Conservation (phyloP, 805 yeast genomes). For the Wickerhamiella brachini region DNA sequence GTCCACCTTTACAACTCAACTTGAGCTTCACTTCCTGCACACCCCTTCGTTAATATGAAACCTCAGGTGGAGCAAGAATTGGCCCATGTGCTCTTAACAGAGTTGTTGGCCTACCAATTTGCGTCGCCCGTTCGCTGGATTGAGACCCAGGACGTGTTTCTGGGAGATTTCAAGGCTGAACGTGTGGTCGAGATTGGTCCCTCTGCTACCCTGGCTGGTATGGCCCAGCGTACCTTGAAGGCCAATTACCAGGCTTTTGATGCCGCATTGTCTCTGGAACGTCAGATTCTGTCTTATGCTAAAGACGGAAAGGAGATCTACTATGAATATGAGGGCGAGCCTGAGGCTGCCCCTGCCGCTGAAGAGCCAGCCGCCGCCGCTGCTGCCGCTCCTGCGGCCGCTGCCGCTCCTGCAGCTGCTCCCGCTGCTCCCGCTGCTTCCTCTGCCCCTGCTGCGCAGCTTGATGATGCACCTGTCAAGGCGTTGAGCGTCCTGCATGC, state of each 20-base stretch:
- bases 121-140: slow-evolving; percentile 99
- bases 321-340: slow-evolving; percentile 48
- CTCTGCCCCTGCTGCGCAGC: slow-evolving; percentile 66
- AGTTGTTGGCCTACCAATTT: slow-evolving; percentile 93
- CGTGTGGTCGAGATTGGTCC: slow-evolving; percentile 98
- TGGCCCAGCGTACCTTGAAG: slow-evolving; percentile 93
- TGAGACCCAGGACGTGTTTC: slow-evolving; percentile 96
- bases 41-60: slow-evolving; percentile 34
- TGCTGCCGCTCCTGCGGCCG: slow-evolving; percentile 42
- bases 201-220: slow-evolving; percentile 95
- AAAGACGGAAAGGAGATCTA: slow-evolving; percentile 94
- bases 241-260: slow-evolving; percentile 95
- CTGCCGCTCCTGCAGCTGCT: slow-evolving; percentile 46
- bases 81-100: slow-evolving; percentile 87
- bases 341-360: slow-evolving; percentile 21
- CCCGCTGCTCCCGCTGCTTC: slow-evolving; percentile 53
- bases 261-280: slow-evolving; percentile 82
- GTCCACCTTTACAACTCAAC: background rate
- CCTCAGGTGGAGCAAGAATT: slow-evolving; percentile 97
- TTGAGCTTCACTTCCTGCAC: background rate
- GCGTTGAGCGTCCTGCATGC: slow-evolving; percentile 76
- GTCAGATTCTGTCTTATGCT: slow-evolving; percentile 91
- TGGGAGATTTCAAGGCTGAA: slow-evolving; percentile 88
- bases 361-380: slow-evolving; percentile 31
- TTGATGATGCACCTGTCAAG: slow-evolving; percentile 81